These are phyloP conservation scores for Fusarium scirpi DNA, from an alignment of 2,329 filamentous ascomycete species.

Conservation along the genomic window DNA sequence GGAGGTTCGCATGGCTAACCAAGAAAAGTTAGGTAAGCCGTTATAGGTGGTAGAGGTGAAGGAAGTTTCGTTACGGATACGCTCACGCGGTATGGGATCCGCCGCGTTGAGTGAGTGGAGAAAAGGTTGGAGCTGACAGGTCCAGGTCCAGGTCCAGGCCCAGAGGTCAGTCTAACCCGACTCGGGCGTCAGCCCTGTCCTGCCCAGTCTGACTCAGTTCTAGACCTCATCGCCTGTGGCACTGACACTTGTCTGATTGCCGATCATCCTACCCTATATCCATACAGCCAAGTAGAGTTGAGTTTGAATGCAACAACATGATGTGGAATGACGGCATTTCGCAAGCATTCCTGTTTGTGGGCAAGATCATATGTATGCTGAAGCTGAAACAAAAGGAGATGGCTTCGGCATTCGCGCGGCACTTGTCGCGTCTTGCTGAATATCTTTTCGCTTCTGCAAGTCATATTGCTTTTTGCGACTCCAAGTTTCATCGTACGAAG, in stretches of 20 bases:
- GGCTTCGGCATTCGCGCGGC: background rate
- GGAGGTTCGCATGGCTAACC: conserved; percentile 62
- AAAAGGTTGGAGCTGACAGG: background rate
- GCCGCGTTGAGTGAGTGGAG: conserved; percentile 14
- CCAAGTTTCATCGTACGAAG: background rate
- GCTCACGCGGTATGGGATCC: conserved; percentile 6
- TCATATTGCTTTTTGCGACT: background rate
- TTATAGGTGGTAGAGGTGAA: conserved; percentile 12
- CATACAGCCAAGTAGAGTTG: background rate
- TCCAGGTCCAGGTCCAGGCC: too few relatives aligned
- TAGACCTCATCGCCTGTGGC: background rate
- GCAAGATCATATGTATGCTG: background rate
- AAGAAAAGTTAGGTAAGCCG: conserved; percentile 18
- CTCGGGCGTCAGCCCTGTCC: background rate
- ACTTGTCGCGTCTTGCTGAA: background rate
- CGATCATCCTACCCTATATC: conserved; percentile 1
- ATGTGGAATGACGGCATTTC: background rate
- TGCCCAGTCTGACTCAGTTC: background rate
- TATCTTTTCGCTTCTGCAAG: background rate
- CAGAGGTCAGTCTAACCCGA: background rate
- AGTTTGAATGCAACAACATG: background rate
- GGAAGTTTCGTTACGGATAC: conserved; percentile 13
- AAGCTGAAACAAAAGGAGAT: background rate
- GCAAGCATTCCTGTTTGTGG: background rate
- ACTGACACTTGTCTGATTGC: background rate